Evolutionary conservation across 2,329 filamentous ascomycete species (phyloP).

Genomic region (Simplicillium sp.): DNA sequence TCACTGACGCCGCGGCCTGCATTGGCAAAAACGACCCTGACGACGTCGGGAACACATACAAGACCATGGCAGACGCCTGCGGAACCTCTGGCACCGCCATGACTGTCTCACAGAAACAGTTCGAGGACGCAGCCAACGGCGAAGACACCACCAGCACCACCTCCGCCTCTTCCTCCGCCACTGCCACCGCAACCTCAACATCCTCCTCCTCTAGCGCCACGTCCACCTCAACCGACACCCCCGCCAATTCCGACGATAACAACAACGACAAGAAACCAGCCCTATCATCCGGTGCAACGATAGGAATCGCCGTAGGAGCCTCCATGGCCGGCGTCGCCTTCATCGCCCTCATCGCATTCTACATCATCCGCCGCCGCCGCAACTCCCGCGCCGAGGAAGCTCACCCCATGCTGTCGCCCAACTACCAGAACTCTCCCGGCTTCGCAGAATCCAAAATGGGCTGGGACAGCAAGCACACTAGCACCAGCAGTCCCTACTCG

Average conservation of each 20-base stretch:
- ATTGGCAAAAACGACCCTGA: conserved; percentile 20
- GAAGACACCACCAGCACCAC: conserved; percentile 7
- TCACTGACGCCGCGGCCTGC: conserved; percentile 31
- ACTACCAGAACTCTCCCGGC: too few relatives aligned
- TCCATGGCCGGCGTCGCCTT: conserved; percentile 17
- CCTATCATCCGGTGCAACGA: conserved; percentile 19
- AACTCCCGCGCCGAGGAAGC: conserved; percentile 13
- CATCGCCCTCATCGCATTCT: conserved; percentile 14
- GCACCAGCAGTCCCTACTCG: too few relatives aligned
- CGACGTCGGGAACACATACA: conserved; percentile 28
- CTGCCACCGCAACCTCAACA: conserved; percentile 6
- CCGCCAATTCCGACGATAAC: neutral
- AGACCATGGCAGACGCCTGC: conserved; percentile 29
- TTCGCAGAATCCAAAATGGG: too few relatives aligned
- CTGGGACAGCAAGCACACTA: too few relatives aligned
- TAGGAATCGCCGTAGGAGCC: conserved; percentile 22
- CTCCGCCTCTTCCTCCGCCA: conserved; percentile 4
- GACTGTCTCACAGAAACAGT: conserved; percentile 25
- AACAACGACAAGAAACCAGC: conserved; percentile 2
- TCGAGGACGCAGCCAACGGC: conserved; percentile 20
- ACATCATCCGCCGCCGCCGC: conserved; percentile 18
- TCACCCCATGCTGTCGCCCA: conserved; percentile 17
- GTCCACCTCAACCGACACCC: conserved; percentile 10
- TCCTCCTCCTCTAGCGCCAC: conserved; percentile 10
- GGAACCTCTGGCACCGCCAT: conserved; percentile 28